phyloP scores from a whole-genome alignment of 2,329 filamentous ascomycete genomes.

The Pyrenophora teres region DNA sequence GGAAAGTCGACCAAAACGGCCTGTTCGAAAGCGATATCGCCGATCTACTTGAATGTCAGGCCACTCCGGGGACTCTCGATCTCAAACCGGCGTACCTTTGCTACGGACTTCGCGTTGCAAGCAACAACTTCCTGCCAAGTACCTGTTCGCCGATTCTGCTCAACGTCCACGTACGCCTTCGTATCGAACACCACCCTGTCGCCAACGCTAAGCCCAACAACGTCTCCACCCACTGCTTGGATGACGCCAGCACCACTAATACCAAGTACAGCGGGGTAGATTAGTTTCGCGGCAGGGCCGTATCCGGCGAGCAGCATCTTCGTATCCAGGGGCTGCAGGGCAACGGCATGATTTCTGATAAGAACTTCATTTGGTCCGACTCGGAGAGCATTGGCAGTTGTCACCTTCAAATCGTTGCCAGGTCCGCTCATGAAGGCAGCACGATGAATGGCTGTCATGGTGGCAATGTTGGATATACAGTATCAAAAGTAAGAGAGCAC shows the following conservation, averaged over 20 bases:
- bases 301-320: constrained; percentile 33
- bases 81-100: constrained; percentile 19
- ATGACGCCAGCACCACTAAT: constrained; percentile 46
- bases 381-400: constrained; percentile 6
- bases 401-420: constrained; percentile 19
- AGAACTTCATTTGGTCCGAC: constrained; percentile 23
- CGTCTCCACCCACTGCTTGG: constrained; percentile 53
- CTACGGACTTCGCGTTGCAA: constrained; percentile 21
- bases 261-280: constrained; percentile 26
- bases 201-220: constrained; percentile 50
- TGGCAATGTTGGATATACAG: background rate
- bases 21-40: constrained; percentile 32
- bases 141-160: constrained; percentile 26
- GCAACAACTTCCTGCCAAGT: constrained; percentile 34
- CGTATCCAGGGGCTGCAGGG: constrained; percentile 32
- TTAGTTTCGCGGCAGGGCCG: constrained; percentile 21
- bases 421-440: constrained; percentile 19
- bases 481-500: no score
- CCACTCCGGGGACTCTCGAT: no score
- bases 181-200: constrained; percentile 48
- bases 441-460: constrained; percentile 19
- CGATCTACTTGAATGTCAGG: constrained; percentile 26
- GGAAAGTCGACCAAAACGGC: constrained; percentile 32
- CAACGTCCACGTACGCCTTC: constrained; percentile 23
- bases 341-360: constrained; percentile 29